Base-by-base conservation (phyloP, 148 eudicot genomes). In the Camellia sinensis region DNA sequence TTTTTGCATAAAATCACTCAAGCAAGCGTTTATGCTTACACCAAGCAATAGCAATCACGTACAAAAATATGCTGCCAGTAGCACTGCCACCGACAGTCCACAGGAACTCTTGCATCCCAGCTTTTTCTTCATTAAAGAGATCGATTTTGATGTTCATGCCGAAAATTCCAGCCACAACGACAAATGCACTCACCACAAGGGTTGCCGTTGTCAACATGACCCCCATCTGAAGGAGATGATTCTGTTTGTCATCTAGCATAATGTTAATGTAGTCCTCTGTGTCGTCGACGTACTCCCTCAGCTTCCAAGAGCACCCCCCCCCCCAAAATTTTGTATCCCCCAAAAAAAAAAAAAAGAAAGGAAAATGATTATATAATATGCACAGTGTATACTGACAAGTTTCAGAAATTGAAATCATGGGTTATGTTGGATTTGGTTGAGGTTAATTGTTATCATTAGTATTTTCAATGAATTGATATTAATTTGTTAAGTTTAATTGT, bases 191-290 rank as follows among this genome's bases (percentile, higher is more conserved):
- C 71, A 92, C 91, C 79, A 96, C 90, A 18, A 96, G 83, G 37
- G 98, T 94, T 71, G 99, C 98, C 6, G 98, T 94, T 17, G 95
- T 90, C 45, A 96, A 85, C 98, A 96, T 96, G 17, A 96, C 97
- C 43, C 99, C 98, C 99, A 96, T 96, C 80, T 94, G 98, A 82
- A 96, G 83, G n/a, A 96, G 98, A 76, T 96, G 95, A 56, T 96
- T 96, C 79, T 96, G 99, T 74, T 96, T 96, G 93, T 96, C 98
- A 77, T 96, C 99, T 81, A 96, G 81, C 98, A 96, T 96, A 6
- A 96, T 96, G 83, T 96, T 96, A 83, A 96, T 96, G 87, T 94
- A 96, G 82, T 96, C 99, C 84, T 96, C 99, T 0, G 99, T 96
- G 90, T 96, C 99, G 67, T 94, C 99, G 62, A 96, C 99, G 61